Evolutionary conservation across 1,284 basidiomycete genomes (phyloP).

Genomic region (Cerrena zonata): DNA sequence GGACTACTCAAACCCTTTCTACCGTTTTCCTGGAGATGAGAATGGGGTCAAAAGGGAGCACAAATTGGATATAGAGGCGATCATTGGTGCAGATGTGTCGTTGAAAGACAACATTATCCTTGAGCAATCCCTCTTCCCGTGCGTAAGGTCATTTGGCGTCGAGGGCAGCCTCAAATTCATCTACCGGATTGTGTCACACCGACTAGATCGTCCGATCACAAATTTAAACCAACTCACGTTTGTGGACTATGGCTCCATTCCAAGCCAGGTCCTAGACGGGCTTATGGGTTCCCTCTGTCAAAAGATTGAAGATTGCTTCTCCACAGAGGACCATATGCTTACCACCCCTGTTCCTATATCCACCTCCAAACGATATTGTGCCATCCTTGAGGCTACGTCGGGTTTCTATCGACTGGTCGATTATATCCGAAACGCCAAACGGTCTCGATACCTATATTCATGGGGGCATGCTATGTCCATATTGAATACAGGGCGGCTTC

Average conservation of each 20-base stretch:
- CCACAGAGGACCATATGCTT: too few relatives aligned
- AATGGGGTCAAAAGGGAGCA: neutral
- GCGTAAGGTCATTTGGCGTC: neutral
- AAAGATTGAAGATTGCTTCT: too few relatives aligned
- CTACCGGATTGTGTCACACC: neutral
- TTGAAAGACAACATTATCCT: neutral
- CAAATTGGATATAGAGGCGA: neutral
- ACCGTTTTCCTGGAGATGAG: neutral
- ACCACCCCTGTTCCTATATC: too few relatives aligned
- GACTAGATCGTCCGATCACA: neutral
- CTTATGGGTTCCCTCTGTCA: too few relatives aligned
- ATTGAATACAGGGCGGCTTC: neutral
- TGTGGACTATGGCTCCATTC: too few relatives aligned
- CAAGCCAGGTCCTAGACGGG: too few relatives aligned
- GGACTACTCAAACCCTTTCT: neutral
- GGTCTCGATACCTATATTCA: neutral
- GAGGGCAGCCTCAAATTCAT: neutral
- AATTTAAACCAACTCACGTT: too few relatives aligned
- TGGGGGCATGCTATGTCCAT: neutral
- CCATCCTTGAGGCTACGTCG: neutral
- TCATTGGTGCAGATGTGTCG: neutral
- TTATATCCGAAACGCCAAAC: neutral
- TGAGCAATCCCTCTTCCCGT: neutral
- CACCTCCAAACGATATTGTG: too few relatives aligned
- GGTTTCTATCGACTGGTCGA: neutral